Base-by-base conservation (phyloP, 768 basidiomycete genomes). In the Boletus reticuloceps region DNA sequence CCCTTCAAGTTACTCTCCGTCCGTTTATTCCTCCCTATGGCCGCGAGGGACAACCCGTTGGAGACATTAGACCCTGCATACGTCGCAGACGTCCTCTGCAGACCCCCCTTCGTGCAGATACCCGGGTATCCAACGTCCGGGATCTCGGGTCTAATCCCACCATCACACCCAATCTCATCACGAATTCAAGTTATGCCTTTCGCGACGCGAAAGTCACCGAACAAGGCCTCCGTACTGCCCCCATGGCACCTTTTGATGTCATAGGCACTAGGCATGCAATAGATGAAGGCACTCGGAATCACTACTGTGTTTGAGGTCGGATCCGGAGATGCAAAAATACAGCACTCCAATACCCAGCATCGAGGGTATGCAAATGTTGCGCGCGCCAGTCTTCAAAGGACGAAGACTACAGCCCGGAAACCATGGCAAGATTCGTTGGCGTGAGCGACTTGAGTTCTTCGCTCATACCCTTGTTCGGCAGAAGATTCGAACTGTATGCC, bases 281-380 rank as follows among this genome's bases (percentile, higher is more conserved):
- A 79, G 56, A 69, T 92, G 53, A 79, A 67, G 55, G 73, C 78
- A 12, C 77, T 92, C 14, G 86, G 86, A 5, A 78, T 93, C 53
- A 75, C 80, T 7, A 83, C n/a, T n/a, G n/a, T n/a, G n/a, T n/a
- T n/a, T n/a, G n/a, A n/a, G n/a, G n/a, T n/a, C 89, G 8, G 86
- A 90, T 64, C 84, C 82, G 5, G 91, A 93, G 73, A 88, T 90
- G 60, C 74, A 72, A 61, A 89, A 89, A 69, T 92, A 88, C 70
- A 79, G 83, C 49, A 69, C 82, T 5, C 86, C 87, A 12, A 72
- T 80, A 49, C 89, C 89, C 45, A 58, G 66, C 13, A 83, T 92
- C 54, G 80, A 84, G 27, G 86, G 83, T 7, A 77, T 91, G 22
- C 76, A 82, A 37, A 68, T 90, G 48, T 45, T 83, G 16, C 84